Conservation (phyloP, 305 asterid genomes). For the Solanum hybrid region DNA sequence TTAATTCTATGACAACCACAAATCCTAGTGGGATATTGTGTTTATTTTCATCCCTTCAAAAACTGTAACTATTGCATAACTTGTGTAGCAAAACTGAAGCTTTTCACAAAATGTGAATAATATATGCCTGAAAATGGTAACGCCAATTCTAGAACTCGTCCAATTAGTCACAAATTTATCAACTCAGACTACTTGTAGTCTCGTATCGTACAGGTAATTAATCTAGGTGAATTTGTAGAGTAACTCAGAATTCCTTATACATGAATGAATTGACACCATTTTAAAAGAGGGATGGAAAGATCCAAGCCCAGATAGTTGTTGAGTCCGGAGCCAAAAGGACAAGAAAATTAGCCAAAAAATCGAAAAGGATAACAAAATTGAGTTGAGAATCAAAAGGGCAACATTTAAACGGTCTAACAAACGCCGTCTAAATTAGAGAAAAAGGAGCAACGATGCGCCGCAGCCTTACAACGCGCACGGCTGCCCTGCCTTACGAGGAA, state of each 20-base stretch:
- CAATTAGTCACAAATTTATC: background rate
- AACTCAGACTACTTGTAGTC: background rate
- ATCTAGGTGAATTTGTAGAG: background rate
- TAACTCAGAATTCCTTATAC: background rate
- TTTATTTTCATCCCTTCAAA: background rate
- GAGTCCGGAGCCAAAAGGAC: too few species aligned
- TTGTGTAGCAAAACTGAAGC: background rate
- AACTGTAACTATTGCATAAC: background rate
- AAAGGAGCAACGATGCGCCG: too few species aligned
- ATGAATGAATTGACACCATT: background rate
- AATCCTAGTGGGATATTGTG: background rate
- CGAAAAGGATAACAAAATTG: too few species aligned
- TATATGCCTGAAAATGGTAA: background rate
- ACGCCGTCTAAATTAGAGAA: too few species aligned
- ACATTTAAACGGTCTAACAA: too few species aligned
- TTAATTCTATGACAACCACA: background rate
- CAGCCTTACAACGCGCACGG: too few species aligned
- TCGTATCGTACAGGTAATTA: background rate
- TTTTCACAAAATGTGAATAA: background rate
- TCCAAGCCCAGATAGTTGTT: background rate
- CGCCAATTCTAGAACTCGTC: background rate
- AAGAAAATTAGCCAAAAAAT: too few species aligned
- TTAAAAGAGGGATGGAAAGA: background rate
- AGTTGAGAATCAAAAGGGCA: too few species aligned
- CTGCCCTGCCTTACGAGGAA: too few species aligned